These are phyloP conservation scores for Ceratobasidium sp. DNA, from an alignment of 1,284 basidiomycete genomes.

Conservation along the genomic window DNA sequence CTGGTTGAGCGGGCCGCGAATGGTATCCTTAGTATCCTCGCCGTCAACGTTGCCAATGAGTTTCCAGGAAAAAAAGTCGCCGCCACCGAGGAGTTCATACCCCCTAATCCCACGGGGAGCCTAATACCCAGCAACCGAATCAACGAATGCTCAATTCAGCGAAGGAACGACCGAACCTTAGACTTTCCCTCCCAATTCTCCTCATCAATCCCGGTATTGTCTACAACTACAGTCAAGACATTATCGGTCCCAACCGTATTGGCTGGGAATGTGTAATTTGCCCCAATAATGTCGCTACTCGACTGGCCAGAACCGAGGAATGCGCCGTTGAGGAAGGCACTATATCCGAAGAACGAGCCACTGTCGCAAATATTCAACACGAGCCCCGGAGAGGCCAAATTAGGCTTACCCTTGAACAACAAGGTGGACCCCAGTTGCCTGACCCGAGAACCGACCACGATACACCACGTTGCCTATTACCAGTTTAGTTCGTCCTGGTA, in stretches of 20 bases:
- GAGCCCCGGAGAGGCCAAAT: neutral
- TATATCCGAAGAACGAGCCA: constrained; percentile 60
- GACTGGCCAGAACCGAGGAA: constrained; percentile 60
- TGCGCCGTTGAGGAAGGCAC: constrained; percentile 59
- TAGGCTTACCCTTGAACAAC: constrained; percentile 59
- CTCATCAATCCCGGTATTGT: constrained; percentile 53
- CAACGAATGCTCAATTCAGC: neutral
- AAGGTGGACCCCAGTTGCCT: constrained; percentile 58
- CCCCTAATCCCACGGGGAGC: neutral
- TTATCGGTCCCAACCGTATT: constrained; percentile 55
- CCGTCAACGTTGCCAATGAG: constrained; percentile 32
- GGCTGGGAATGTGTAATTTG: constrained; percentile 52
- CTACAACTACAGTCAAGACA: constrained; percentile 54
- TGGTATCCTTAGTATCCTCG: constrained; percentile 32
- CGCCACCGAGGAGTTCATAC: constrained; percentile 27
- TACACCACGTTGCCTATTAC: constrained; percentile 54
- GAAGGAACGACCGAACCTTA: constrained; percentile 47
- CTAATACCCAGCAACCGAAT: neutral
- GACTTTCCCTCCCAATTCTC: constrained; percentile 51
- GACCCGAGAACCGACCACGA: constrained; percentile 61
- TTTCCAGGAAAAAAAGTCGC: constrained; percentile 34
- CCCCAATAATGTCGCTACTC: constrained; percentile 49
- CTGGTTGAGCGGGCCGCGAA: constrained; percentile 23
- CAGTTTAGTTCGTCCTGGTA: neutral
- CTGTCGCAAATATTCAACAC: constrained; percentile 49